Evolutionary conservation across 441 rosid genomes (phyloP).

Genomic region (Manihot esculenta): DNA sequence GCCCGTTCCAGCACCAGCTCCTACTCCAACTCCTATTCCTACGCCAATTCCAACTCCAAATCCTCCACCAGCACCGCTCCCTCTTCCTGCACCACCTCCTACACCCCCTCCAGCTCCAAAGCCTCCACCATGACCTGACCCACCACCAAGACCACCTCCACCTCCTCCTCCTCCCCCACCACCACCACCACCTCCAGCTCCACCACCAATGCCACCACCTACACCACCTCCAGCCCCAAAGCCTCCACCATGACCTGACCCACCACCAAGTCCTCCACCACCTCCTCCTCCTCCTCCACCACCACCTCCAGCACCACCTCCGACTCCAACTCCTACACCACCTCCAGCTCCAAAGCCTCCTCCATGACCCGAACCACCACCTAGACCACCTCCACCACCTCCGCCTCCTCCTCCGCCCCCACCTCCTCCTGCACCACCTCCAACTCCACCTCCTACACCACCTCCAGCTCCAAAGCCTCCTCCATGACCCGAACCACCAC

Average conservation of each 20-base stretch:
- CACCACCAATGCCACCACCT: slow-evolving; percentile 41
- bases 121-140: slow-evolving; percentile 24
- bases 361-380: slow-evolving; percentile 41
- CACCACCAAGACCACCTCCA: slow-evolving; percentile 18
- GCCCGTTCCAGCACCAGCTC: slow-evolving; percentile 48
- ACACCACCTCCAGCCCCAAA: slow-evolving; percentile 41
- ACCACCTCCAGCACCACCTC: slow-evolving; percentile 45
- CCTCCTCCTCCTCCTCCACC: slow-evolving; percentile 44
- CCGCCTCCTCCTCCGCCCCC: slow-evolving; percentile 40
- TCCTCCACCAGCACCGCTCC: slow-evolving; percentile 31
- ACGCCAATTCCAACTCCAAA: slow-evolving; percentile 41
- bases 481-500: slow-evolving; percentile 41
- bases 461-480: slow-evolving; percentile 42
- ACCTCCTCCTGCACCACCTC: slow-evolving; percentile 45
- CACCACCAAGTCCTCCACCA: slow-evolving; percentile 34
- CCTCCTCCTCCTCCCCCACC: slow-evolving; percentile 30
- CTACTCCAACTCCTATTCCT: slow-evolving; percentile 49
- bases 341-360: slow-evolving; percentile 42
- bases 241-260: slow-evolving; percentile 43
- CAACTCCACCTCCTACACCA: slow-evolving; percentile 44
- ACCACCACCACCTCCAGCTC: slow-evolving; percentile 36
- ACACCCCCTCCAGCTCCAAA: slow-evolving; percentile 25
- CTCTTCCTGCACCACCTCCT: slow-evolving; percentile 38
- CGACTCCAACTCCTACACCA: slow-evolving; percentile 44
- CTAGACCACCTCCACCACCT: slow-evolving; percentile 42